Evolutionary conservation across 2,329 filamentous ascomycete genomes (phyloP).

Genomic region (Fusarium equiseti): DNA sequence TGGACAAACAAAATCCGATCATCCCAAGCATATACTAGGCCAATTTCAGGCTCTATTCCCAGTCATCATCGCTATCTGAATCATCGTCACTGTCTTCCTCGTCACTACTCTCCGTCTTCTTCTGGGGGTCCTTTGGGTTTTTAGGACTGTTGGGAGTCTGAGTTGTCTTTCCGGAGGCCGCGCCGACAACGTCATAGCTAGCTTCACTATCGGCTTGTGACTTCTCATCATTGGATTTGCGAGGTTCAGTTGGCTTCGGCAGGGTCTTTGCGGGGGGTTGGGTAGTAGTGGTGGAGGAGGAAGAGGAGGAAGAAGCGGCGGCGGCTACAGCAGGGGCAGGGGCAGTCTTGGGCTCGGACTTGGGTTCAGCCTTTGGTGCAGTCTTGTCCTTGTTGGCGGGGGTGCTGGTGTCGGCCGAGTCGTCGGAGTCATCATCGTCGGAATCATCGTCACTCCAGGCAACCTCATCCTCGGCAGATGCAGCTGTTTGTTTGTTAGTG

Average conservation of each 20-base stretch:
- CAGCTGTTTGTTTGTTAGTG: slow-evolving; percentile 60
- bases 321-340: slow-evolving; percentile 55
- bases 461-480: slow-evolving; percentile 77
- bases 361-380: slow-evolving; percentile 53
- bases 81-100: slow-evolving; percentile 26
- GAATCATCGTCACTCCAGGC: slow-evolving; percentile 77
- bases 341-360: slow-evolving; percentile 33
- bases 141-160: slow-evolving; percentile 78
- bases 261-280: slow-evolving; percentile 61
- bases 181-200: slow-evolving; percentile 93
- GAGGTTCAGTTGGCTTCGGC: slow-evolving; percentile 74
- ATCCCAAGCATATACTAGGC: slow-evolving; percentile 25
- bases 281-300: slow-evolving; percentile 67
- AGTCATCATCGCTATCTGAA: slow-evolving; percentile 72
- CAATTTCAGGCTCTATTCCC: slow-evolving; percentile 68
- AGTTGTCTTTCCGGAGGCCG: slow-evolving; percentile 79
- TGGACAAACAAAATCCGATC: slow-evolving; percentile 42
- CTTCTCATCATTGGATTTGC: slow-evolving; percentile 87
- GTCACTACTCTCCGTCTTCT: slow-evolving; percentile 22
- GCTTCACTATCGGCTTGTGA: slow-evolving; percentile 93
- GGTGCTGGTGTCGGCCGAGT: slow-evolving; percentile 46
- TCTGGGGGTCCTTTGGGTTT: slow-evolving; percentile 64
- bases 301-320: slow-evolving; percentile 61
- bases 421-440: slow-evolving; percentile 34
- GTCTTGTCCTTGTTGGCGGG: slow-evolving; percentile 34